Percentiles rank a stretch among this genome's conserved stretches.
Evolutionary conservation across 129 eudicot species (phyloP).

Genomic region (Flaveria linearis): DNA sequence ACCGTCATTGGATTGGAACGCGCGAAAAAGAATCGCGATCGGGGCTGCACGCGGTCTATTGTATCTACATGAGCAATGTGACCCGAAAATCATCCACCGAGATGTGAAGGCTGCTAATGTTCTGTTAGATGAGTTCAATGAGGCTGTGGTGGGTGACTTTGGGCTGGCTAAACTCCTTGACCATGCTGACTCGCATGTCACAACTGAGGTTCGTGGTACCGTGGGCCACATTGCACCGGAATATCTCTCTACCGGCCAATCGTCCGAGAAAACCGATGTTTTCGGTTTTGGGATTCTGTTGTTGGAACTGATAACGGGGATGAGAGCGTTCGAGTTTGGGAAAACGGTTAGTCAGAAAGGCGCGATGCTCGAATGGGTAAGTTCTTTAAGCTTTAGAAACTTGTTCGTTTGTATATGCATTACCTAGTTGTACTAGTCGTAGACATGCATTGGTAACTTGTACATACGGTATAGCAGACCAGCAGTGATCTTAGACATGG

Average conservation of each 20-base stretch:
- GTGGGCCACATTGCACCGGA: conserved; percentile 83
- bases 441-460: conserved; percentile 28
- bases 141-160: conserved; percentile 91
- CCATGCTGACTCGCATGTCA: conserved; percentile 86
- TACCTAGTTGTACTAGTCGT: neutral
- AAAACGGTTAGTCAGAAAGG: conserved; percentile 56
- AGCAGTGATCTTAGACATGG: neutral
- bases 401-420: neutral
- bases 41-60: conserved; percentile 89
- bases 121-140: conserved; percentile 67
- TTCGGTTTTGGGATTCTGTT: conserved; percentile 92
- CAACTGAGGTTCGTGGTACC: conserved; percentile 82
- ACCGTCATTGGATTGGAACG: conserved; percentile 83
- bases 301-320: conserved; percentile 79
- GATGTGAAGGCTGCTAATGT: conserved; percentile 95
- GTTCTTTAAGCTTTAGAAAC: conserved; percentile 14
- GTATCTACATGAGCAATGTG: conserved; percentile 81
- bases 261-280: conserved; percentile 75
- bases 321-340: conserved; percentile 76
- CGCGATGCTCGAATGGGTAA: conserved; percentile 79
- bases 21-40: conserved; percentile 80
- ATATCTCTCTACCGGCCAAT: conserved; percentile 76
- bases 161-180: conserved; percentile 96
- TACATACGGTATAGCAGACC: neutral
- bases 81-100: conserved; percentile 91